These are phyloP conservation scores for Oryza glaberrima DNA, from an alignment of 176 grass and related monocot genomes.

Conservation along the genomic window DNA sequence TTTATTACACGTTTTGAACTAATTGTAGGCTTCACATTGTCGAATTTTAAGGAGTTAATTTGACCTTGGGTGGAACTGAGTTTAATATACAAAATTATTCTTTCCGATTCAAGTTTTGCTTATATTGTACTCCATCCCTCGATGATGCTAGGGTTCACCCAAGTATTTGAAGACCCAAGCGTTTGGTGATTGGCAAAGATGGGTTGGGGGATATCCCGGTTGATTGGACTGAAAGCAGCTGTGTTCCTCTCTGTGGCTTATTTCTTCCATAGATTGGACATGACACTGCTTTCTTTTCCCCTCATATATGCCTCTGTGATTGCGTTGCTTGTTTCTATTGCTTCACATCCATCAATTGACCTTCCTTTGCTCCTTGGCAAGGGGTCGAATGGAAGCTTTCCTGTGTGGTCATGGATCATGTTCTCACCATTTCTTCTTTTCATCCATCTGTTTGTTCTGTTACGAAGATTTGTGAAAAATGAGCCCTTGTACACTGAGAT, in stretches of 20 bases:
- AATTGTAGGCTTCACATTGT: background rate
- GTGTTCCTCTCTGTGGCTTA: constrained; percentile 49
- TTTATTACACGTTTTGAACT: background rate
- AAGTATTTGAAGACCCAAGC: background rate
- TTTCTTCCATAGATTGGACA: constrained; percentile 50
- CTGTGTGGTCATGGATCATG: constrained; percentile 81
- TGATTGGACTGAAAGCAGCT: constrained; percentile 71
- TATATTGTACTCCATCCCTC: constrained; percentile 13
- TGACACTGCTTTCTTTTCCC: constrained; percentile 53
- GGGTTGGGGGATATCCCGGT: constrained; percentile 79
- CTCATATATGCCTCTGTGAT: constrained; percentile 66
- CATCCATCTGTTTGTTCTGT: constrained; percentile 66
- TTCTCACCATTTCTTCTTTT: constrained; percentile 78
- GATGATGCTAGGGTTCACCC: constrained; percentile 42
- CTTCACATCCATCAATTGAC: constrained; percentile 78
- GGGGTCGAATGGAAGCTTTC: constrained; percentile 65
- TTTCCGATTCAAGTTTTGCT: background rate
- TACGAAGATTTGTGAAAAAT: constrained; percentile 71
- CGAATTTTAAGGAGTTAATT: background rate
- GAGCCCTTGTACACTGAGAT: constrained; percentile 84
- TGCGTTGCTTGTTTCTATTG: constrained; percentile 63
- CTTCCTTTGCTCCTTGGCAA: constrained; percentile 85
- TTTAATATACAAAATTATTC: background rate
- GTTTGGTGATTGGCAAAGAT: constrained; percentile 33
- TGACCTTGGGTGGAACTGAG: background rate